Base-by-base conservation (phyloP, 2,329 filamentous ascomycete species). In the Colletotrichum musicola region DNA sequence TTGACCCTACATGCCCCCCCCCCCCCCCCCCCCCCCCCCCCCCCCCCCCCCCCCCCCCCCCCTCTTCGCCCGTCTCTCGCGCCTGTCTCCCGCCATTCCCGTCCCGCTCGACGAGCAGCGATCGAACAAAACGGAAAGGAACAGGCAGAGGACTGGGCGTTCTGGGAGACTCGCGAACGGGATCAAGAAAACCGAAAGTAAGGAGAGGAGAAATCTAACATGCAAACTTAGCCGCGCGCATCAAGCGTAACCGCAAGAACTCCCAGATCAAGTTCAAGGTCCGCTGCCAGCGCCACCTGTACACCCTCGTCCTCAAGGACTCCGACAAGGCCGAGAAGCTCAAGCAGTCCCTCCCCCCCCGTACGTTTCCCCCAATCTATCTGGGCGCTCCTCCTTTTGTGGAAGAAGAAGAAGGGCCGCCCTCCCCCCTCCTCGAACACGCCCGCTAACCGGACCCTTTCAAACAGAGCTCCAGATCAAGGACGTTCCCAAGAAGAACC, bases 221-320 rank as follows among this genome's bases (percentile, higher is more conserved):
- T 70, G 68, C 73, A 25, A 61, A 25, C 49, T 50, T 71, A 95
- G 93, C 93, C 85, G 93, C 93, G 81, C 91, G 93, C 84, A 94
- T 95, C 89, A 95, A 98, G 94, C 96, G 97, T 90, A 97, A 92
- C 91, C 92, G 91, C 85, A 91, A 92, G 87, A 87, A 88, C 81
- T 89, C 92, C 83, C 92, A 95, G 89, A 95, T 96, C 92, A 99
- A 99, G 93, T 98, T 99, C 94, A 99, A 99, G 94, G 95, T 99
- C 90, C 94, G 96, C 85, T 98, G 96, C 92, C 89, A 93, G 83
- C 90, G 91, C 81, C 91, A 96, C 89, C 89, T 99, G 77, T 99
- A 99, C 93, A 98, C 96, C 77, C 92, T 99, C 78, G 93, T 97
- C 83, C 92, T 99, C 80, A 98, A 97, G 91, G 96, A 99, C 87